Percentiles rank a stretch among this genome's conserved stretches.
Conservation (phyloP, 306 rosid species). For the Lathyrus aphaca region DNA sequence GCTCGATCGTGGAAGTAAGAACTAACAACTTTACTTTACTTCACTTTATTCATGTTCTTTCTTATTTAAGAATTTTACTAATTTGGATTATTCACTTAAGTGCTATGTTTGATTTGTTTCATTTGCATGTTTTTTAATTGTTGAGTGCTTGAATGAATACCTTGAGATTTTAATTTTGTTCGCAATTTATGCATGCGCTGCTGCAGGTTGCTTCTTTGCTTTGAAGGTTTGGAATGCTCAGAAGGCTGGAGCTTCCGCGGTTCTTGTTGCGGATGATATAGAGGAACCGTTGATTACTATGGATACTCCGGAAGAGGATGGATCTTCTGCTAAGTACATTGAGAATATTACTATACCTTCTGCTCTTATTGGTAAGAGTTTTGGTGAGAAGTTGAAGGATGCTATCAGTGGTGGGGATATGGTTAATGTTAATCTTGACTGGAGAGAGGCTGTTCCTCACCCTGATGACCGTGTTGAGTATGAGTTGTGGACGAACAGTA, state of each 20-base stretch:
- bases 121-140: too few relatives aligned
- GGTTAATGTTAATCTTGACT: slow-evolving; percentile 93
- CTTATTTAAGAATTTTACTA: too few relatives aligned
- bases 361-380: slow-evolving; percentile 85
- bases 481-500: slow-evolving; percentile 97
- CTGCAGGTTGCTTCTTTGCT: slow-evolving; percentile 95
- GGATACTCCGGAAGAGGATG: slow-evolving; percentile 96
- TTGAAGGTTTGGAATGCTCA: slow-evolving; percentile 99
- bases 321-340: slow-evolving; percentile 74
- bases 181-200: slow-evolving; percentile 12
- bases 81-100: too few relatives aligned
- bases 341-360: slow-evolving; percentile 96
- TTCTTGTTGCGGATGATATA: slow-evolving; percentile 89
- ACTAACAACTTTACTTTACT: not conserved
- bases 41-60: too few relatives aligned
- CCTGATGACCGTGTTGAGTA: slow-evolving; percentile 99
- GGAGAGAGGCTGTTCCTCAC: slow-evolving; percentile 99
- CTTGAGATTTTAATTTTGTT: not conserved
- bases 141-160: too few relatives aligned
- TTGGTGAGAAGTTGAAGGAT: slow-evolving; percentile 76
- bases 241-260: slow-evolving; percentile 98
- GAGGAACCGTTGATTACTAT: slow-evolving; percentile 88
- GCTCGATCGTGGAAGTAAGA: slow-evolving; percentile 94
- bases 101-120: too few relatives aligned
- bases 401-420: slow-evolving; percentile 73